Conservation (phyloP, 106 monocot genomes). For the Dioscorea alata region DNA sequence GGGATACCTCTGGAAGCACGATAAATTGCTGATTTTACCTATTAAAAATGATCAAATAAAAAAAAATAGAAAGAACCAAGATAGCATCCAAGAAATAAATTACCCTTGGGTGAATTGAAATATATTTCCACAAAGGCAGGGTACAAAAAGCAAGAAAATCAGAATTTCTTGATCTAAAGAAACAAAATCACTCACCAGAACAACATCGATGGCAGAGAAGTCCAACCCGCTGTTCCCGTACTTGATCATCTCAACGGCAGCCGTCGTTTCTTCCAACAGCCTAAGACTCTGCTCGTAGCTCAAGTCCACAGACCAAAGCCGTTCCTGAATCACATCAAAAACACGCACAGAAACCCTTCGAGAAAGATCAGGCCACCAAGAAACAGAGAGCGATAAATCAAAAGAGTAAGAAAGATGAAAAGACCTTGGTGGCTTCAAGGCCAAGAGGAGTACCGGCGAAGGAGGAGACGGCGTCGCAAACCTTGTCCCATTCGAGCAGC, state of each 20-base stretch:
- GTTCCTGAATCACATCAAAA: slow-evolving; percentile 23
- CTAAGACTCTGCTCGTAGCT: slow-evolving; percentile 59
- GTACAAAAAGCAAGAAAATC: neutral
- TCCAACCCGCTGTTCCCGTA: slow-evolving; percentile 47
- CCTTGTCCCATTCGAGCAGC: slow-evolving; percentile 75
- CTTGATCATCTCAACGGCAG: slow-evolving; percentile 62
- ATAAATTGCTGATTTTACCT: slow-evolving; percentile 77
- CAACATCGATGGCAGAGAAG: slow-evolving; percentile 49
- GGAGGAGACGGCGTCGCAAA: slow-evolving; percentile 70
- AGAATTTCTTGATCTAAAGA: neutral
- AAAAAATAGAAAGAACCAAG: neutral
- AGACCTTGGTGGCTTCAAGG: slow-evolving; percentile 57
- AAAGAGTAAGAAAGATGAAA: neutral
- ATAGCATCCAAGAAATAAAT: neutral
- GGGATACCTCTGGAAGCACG: slow-evolving; percentile 48
- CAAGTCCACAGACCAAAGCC: slow-evolving; percentile 37
- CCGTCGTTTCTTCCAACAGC: slow-evolving; percentile 61
- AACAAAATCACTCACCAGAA: slow-evolving; percentile 28
- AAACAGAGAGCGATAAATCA: neutral
- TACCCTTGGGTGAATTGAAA: neutral
- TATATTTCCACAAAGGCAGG: neutral
- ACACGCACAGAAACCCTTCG: neutral
- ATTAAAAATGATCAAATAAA: neutral
- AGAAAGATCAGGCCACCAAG: neutral
- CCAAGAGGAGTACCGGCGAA: slow-evolving; percentile 69